Percentiles rank a stretch among this genome's conserved stretches.
phyloP scores from a whole-genome alignment of 345 rosid species.

The Bretschneidera sinensis region DNA sequence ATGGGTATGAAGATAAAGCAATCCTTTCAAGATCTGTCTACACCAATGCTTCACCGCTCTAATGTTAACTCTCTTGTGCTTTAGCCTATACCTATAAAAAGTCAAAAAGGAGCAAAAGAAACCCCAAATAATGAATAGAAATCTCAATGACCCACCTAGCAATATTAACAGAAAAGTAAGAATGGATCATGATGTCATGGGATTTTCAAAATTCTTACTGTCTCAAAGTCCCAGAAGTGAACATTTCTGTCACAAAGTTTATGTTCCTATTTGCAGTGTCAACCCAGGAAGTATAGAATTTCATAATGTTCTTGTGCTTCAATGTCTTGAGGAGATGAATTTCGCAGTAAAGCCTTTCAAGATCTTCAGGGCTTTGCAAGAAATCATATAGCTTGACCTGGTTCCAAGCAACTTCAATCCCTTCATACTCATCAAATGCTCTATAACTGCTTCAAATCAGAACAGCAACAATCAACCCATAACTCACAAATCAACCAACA shows the following conservation, averaged over 20 bases:
- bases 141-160: not conserved
- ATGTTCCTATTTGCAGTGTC: slow-evolving; percentile 77
- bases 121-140: not conserved
- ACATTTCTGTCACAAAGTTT: slow-evolving; percentile 92
- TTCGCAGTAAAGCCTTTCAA: slow-evolving; percentile 89
- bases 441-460: slow-evolving; percentile 55
- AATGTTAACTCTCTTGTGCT: slow-evolving; percentile 74
- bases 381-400: slow-evolving; percentile 94
- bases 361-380: slow-evolving; percentile 88
- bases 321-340: slow-evolving; percentile 92
- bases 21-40: slow-evolving; percentile 79
- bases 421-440: slow-evolving; percentile 91
- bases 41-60: slow-evolving; percentile 87
- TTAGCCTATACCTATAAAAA: slow-evolving; percentile 53
- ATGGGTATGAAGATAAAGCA: slow-evolving; percentile 71
- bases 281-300: slow-evolving; percentile 89
- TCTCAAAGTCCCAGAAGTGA: slow-evolving; percentile 91
- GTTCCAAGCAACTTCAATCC: slow-evolving; percentile 99
- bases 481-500: slow-evolving; percentile 19
- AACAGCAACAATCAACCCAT: slow-evolving; percentile 18
- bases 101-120: not conserved
- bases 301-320: slow-evolving; percentile 88
- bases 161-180: no score
- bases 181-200: no score
- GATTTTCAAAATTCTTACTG: slow-evolving; percentile 43